A percentile compares a stretch with the other conserved stretches of the same genome.
phyloP scores from a whole-genome alignment of 257 asterid species.

The Fraxinus pennsylvanica region DNA sequence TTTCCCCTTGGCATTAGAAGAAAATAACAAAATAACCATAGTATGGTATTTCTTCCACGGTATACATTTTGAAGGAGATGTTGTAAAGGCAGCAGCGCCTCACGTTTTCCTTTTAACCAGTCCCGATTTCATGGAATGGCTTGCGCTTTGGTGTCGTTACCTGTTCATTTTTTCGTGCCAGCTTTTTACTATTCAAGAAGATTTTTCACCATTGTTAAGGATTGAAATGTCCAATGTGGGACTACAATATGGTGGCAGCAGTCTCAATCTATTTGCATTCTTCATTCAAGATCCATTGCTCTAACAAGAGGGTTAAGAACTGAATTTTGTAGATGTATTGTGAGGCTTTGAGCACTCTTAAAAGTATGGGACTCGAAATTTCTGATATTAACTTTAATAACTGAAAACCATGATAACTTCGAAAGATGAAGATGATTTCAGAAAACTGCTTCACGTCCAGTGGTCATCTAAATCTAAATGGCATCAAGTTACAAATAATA shows the following conservation, averaged over 20 bases:
- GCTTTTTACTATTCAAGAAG: slow-evolving; percentile 66
- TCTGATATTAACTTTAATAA: too few species aligned
- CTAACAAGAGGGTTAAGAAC: slow-evolving; percentile 25
- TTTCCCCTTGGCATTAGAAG: slow-evolving; percentile 39
- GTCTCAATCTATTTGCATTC: slow-evolving; percentile 74
- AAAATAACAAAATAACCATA: slow-evolving; percentile 42
- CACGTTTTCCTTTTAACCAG: slow-evolving; percentile 65
- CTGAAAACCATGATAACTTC: background rate
- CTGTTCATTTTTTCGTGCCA: slow-evolving; percentile 72
- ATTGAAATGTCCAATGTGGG: slow-evolving; percentile 48
- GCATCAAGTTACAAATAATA: background rate
- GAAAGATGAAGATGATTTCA: too few species aligned
- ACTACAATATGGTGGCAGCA: slow-evolving; percentile 40
- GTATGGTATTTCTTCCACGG: slow-evolving; percentile 51
- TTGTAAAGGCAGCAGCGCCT: slow-evolving; percentile 65
- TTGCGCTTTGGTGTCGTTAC: slow-evolving; percentile 58
- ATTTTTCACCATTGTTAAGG: slow-evolving; percentile 56
- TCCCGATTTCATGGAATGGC: slow-evolving; percentile 77
- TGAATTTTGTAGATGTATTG: slow-evolving; percentile 4
- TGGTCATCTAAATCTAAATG: too few species aligned
- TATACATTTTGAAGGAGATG: slow-evolving; percentile 63
- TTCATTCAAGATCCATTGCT: slow-evolving; percentile 57
- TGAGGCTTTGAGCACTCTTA: background rate
- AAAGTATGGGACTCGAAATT: background rate
- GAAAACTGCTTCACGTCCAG: too few species aligned